A percentile compares a stretch with the other conserved stretches of the same genome.
phyloP scores from a whole-genome alignment of 441 rosid species.

The Euphorbia schlechtendalii region DNA sequence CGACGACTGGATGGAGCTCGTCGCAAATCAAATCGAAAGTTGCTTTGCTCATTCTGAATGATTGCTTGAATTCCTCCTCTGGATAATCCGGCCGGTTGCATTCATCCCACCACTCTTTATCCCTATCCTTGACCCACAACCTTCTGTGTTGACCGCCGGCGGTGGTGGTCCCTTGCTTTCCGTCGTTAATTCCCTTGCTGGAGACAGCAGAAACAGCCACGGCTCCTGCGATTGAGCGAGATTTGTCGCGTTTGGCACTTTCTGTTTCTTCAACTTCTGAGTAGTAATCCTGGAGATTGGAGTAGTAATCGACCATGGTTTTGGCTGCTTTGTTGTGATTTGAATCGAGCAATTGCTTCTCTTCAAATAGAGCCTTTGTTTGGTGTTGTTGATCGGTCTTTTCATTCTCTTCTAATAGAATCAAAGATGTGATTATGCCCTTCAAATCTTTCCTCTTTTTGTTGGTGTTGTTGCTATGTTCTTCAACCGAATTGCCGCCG shows the following conservation, averaged over 20 bases:
- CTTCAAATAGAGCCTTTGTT: slow-evolving; percentile 30
- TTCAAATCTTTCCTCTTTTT: slow-evolving; percentile 38
- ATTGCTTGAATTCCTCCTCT: slow-evolving; percentile 54
- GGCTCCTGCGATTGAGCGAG: slow-evolving; percentile 47
- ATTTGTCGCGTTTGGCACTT: slow-evolving; percentile 36
- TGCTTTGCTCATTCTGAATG: slow-evolving; percentile 67
- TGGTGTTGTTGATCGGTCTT: slow-evolving; percentile 36
- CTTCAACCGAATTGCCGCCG: slow-evolving; percentile 8
- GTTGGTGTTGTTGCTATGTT: slow-evolving; percentile 13
- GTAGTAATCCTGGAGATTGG: slow-evolving; percentile 42
- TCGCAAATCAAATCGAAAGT: slow-evolving; percentile 66
- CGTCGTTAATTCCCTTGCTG: slow-evolving; percentile 14
- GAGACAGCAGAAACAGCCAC: slow-evolving; percentile 31
- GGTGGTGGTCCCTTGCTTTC: slow-evolving; percentile 24
- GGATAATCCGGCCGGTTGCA: slow-evolving; percentile 53
- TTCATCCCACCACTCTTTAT: slow-evolving; percentile 79
- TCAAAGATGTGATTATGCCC: slow-evolving; percentile 56
- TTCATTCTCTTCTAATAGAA: slow-evolving; percentile 61
- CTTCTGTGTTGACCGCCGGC: slow-evolving; percentile 60
- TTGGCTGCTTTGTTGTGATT: slow-evolving; percentile 44
- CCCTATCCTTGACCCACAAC: slow-evolving; percentile 77
- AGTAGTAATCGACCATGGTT: slow-evolving; percentile 54
- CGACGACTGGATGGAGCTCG: slow-evolving; percentile 52
- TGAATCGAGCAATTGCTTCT: slow-evolving; percentile 40
- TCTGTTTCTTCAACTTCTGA: slow-evolving; percentile 39